Conservation (phyloP, 2,329 filamentous ascomycete species). For the Fusarium brachygibbosum region DNA sequence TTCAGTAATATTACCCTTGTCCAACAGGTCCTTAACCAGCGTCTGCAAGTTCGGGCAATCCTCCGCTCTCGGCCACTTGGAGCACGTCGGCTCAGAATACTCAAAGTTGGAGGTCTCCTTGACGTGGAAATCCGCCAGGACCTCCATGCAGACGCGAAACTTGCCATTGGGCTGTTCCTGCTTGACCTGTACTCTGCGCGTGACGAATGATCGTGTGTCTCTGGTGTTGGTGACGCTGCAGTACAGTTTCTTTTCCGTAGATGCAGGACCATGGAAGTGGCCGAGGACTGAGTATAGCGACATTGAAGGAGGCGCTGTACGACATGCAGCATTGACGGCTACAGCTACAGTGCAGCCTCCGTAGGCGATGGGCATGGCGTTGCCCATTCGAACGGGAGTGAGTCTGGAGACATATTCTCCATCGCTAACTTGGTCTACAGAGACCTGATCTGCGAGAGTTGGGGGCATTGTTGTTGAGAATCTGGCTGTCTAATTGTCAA, state of each 20-base stretch:
- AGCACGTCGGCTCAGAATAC: constrained; percentile 56
- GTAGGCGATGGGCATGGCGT: constrained; percentile 56
- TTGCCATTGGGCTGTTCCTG: constrained; percentile 57
- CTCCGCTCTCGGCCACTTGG: constrained; percentile 50
- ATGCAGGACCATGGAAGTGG: constrained; percentile 62
- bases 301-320: constrained; percentile 54
- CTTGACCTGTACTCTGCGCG: constrained; percentile 60
- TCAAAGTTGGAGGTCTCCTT: constrained; percentile 53
- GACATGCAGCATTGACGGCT: constrained; percentile 58
- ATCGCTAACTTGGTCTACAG: constrained; percentile 37
- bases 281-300: constrained; percentile 62
- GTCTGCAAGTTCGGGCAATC: constrained; percentile 40
- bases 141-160: constrained; percentile 57
- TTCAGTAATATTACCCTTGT: constrained; percentile 45
- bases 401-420: constrained; percentile 48
- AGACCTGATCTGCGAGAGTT: constrained; percentile 40
- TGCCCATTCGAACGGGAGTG: constrained; percentile 52
- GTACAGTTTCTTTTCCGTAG: constrained; percentile 55
- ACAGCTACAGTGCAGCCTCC: constrained; percentile 60
- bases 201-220: constrained; percentile 63
- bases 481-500: neutral
- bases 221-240: constrained; percentile 56
- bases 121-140: constrained; percentile 62
- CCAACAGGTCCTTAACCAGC: constrained; percentile 31
- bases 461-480: constrained; percentile 9